Percentiles rank a stretch among this genome's conserved stretches.
Conservation (phyloP, 129 eudicot genomes). For the Chrysanthemum lavandulifolium region DNA sequence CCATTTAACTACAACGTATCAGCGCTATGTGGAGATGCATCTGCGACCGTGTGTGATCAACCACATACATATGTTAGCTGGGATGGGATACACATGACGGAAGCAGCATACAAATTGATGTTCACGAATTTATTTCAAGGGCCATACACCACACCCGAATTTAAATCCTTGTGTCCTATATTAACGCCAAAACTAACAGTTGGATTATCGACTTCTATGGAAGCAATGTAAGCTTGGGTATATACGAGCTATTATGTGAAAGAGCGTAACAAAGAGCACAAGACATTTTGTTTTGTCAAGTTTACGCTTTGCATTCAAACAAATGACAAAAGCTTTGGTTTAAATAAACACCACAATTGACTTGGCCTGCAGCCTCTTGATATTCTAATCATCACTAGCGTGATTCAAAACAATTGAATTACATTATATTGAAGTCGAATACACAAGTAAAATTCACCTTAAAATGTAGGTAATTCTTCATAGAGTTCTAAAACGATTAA, state of each 20-base stretch:
- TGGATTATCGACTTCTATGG: conserved; percentile 17
- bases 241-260: too few relatives aligned
- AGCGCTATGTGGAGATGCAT: conserved; percentile 9
- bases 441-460: conserved; percentile 5
- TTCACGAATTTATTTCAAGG: conserved; percentile 39
- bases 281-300: too few relatives aligned
- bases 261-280: too few relatives aligned
- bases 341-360: too few relatives aligned
- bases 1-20: conserved; percentile 21
- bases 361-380: too few relatives aligned
- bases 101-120: conserved; percentile 33
- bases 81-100: conserved; percentile 35
- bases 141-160: conserved; percentile 24
- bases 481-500: background rate
- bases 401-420: conserved; percentile 1
- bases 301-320: too few relatives aligned
- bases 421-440: background rate
- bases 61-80: conserved; percentile 26
- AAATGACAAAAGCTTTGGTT: too few relatives aligned
- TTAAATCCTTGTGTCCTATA: conserved; percentile 19
- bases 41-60: conserved; percentile 9
- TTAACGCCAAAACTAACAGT: background rate
- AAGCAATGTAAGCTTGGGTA: background rate
- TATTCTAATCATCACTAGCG: background rate
- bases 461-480: conserved; percentile 1